Percentiles rank a stretch among this genome's conserved stretches.
phyloP scores from a whole-genome alignment of 768 basidiomycete genomes.

The Lactarius tabidus region DNA sequence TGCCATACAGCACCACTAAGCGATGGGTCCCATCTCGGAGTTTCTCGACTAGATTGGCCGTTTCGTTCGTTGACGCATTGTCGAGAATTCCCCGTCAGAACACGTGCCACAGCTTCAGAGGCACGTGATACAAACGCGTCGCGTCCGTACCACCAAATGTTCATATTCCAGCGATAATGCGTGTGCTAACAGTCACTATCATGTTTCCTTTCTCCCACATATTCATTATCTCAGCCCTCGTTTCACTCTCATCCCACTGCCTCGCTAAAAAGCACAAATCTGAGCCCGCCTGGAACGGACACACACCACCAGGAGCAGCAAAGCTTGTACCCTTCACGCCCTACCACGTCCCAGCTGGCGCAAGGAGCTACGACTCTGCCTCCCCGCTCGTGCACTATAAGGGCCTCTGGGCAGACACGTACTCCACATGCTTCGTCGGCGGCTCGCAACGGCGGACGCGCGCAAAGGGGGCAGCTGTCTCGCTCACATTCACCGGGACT shows the following conservation, averaged over 20 bases:
- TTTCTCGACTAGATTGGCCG: too few species aligned
- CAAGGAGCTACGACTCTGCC: constrained; percentile 64
- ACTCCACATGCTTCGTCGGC: constrained; percentile 47
- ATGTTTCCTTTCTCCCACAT: neutral
- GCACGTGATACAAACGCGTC: neutral
- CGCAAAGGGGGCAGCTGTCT: constrained; percentile 45
- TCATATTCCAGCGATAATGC: constrained; percentile 4
- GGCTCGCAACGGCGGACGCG: constrained; percentile 50
- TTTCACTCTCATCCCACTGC: constrained; percentile 1
- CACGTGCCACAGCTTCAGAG: neutral
- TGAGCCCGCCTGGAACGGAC: constrained; percentile 69
- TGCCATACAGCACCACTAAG: neutral
- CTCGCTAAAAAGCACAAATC: neutral
- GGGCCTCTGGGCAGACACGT: constrained; percentile 54
- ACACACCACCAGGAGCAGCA: constrained; percentile 47
- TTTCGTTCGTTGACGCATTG: too few species aligned
- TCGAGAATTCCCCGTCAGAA: too few species aligned
- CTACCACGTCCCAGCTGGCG: constrained; percentile 70
- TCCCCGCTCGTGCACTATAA: constrained; percentile 64
- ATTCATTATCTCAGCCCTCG: neutral
- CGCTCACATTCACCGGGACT: constrained; percentile 64
- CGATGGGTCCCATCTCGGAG: neutral
- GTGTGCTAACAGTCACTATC: neutral
- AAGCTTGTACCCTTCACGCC: constrained; percentile 50
- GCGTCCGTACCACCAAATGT: too few species aligned